These are phyloP conservation scores for Cercospora sesami DNA, from an alignment of 2,329 filamentous ascomycete species.

Conservation along the genomic window DNA sequence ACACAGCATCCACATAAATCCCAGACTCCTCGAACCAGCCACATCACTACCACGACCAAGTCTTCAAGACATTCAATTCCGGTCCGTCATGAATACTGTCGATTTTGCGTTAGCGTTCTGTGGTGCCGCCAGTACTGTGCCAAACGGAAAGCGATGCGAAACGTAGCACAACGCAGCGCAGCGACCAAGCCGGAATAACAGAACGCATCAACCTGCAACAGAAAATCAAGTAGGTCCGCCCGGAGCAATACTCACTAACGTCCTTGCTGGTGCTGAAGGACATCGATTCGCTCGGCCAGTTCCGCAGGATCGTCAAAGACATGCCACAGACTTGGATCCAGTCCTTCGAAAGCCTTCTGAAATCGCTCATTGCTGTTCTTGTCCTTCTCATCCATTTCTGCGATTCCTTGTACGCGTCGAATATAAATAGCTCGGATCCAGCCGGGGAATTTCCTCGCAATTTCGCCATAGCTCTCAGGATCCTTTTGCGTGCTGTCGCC, in stretches of 20 bases:
- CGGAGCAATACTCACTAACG: slow-evolving; percentile 20
- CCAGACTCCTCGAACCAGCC: neutral
- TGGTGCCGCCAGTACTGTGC: neutral
- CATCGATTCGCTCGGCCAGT: slow-evolving; percentile 47
- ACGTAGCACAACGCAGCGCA: neutral
- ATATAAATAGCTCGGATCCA: slow-evolving; percentile 87
- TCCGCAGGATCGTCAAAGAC: slow-evolving; percentile 79
- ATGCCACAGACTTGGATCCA: slow-evolving; percentile 72
- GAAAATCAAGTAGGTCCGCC: neutral
- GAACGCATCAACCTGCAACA: slow-evolving; percentile 4
- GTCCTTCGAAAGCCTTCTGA: slow-evolving; percentile 73
- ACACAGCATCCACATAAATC: neutral
- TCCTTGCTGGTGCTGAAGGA: slow-evolving; percentile 29
- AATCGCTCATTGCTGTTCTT: slow-evolving; percentile 69
- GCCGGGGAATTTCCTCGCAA: slow-evolving; percentile 65
- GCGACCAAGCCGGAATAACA: neutral
- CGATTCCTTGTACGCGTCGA: slow-evolving; percentile 74
- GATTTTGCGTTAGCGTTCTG: slow-evolving; percentile 14
- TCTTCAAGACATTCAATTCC: slow-evolving; percentile 22
- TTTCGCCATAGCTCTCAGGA: slow-evolving; percentile 83
- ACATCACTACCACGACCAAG: slow-evolving; percentile 17
- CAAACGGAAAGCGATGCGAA: neutral
- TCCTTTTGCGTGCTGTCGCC: slow-evolving; percentile 92
- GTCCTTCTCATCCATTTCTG: slow-evolving; percentile 72
- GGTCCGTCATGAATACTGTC: slow-evolving; percentile 20